Base-by-base conservation (phyloP, 345 rosid genomes). In the Euphorbia tirucalli region DNA sequence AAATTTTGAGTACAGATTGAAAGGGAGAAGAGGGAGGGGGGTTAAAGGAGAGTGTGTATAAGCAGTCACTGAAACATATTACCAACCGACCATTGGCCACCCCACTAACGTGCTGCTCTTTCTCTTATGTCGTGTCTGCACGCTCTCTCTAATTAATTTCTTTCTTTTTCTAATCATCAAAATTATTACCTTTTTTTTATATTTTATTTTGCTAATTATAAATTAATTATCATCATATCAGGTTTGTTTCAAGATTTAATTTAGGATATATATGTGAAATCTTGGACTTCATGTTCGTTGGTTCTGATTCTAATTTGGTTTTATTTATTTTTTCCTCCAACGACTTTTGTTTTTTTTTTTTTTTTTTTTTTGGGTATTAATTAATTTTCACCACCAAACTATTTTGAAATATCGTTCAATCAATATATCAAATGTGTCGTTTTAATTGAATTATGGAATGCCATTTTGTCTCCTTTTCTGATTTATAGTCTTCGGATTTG, bases 101-200 rank as follows among this genome's bases (percentile, higher is more conserved):
- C 43, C 28, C 46, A 62, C 72, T 62, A 89, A 90, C 90, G 89
- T 87, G 90, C 83, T 65, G 41, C 71, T 75, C 87, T 87, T 84
- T 72, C 82, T 71, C 71, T 63, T 19, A 57, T 78, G 96, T 91
- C 97, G 91, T 89, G 93, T 83, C 76, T 75, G 97, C 96, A 89
- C 97, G 97, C 85, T 74, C 84, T 71, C 6, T 49, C 32, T 54
- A 7, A 16, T 19, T 37, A 16, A 25, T 44, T 60, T 43, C 28
- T 22, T n/a, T n/a, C n/a, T n/a, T n/a, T n/a, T n/a, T n/a, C n/a
- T n/a, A n/a, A n/a, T n/a, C n/a, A n/a, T n/a, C n/a, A n/a, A n/a
- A n/a, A n/a, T n/a, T n/a, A n/a, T n/a, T n/a, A n/a, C n/a, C n/a
- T n/a, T n/a, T n/a, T n/a, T n/a, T n/a, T n/a, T n/a, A n/a, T 24